Conservation (phyloP, 2,329 filamentous ascomycete genomes). For the Sphaerulina musiva region DNA sequence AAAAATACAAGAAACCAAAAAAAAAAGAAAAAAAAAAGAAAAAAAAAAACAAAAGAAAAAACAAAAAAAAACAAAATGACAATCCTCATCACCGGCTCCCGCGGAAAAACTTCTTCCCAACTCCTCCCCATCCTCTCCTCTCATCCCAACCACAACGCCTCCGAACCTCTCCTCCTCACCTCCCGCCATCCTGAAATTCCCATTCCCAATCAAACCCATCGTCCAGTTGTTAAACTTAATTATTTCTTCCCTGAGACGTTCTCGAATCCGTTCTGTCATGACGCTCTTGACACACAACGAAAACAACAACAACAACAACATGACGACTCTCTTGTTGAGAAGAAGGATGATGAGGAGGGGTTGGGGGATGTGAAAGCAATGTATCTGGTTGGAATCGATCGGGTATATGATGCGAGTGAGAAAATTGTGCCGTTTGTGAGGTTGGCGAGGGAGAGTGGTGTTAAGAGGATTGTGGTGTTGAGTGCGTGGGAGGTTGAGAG, state of each 20-base stretch:
- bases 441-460: slow-evolving; percentile 34
- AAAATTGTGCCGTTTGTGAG: slow-evolving; percentile 41
- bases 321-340: too few species aligned
- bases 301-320: too few species aligned
- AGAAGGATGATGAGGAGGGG: too few species aligned
- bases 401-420: slow-evolving; percentile 29
- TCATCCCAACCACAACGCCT: not conserved
- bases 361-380: too few species aligned
- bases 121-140: slow-evolving; percentile 11
- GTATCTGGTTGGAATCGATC: slow-evolving; percentile 39
- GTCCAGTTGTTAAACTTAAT: slow-evolving; percentile 37
- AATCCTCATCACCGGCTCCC: slow-evolving; percentile 20
- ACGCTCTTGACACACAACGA: too few species aligned
- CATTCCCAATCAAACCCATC: slow-evolving; percentile 1
- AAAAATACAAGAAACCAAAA: too few species aligned
- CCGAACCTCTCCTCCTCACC: slow-evolving; percentile 2
- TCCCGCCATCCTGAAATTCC: slow-evolving; percentile 11
- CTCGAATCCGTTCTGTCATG: slow-evolving; percentile 30
- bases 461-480: slow-evolving; percentile 43
- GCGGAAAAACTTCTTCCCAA: slow-evolving; percentile 18
- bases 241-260: slow-evolving; percentile 43
- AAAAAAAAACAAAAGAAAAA: too few species aligned
- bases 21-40: too few species aligned
- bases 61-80: slow-evolving; percentile 13
- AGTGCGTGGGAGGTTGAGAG: slow-evolving; percentile 16